phyloP scores from a whole-genome alignment of 225 moss, liverwort and hornwort species.

The Polytrichum commune region DNA sequence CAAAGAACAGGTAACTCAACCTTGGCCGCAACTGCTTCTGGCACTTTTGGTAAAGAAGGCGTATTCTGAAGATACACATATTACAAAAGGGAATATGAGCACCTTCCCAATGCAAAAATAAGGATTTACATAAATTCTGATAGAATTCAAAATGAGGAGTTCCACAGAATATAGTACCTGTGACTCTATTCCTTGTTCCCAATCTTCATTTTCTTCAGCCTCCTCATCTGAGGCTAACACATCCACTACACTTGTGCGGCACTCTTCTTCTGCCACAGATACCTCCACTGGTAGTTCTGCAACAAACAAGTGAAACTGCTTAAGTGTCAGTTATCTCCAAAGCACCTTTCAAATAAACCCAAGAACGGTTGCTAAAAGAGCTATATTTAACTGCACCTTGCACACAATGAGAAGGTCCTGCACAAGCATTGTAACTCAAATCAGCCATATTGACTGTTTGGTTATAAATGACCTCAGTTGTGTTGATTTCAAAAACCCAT shows the following conservation, averaged over 20 bases:
- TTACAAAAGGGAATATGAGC: background rate
- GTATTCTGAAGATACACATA: constrained; percentile 48
- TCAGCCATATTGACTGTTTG: too few relatives aligned
- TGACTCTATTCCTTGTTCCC: constrained; percentile 40
- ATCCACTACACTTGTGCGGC: constrained; percentile 43
- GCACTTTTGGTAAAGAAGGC: constrained; percentile 51
- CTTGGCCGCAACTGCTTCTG: constrained; percentile 60
- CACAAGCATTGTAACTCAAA: too few relatives aligned
- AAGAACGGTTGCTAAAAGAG: too few relatives aligned
- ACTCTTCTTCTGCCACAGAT: constrained; percentile 43
- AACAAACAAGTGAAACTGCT: background rate
- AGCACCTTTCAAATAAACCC: too few relatives aligned
- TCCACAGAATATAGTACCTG: constrained; percentile 26
- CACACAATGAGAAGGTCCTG: too few relatives aligned
- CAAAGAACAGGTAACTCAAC: constrained; percentile 88
- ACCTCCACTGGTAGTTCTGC: constrained; percentile 49
- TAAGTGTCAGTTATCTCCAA: too few relatives aligned
- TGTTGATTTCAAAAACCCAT: too few relatives aligned
- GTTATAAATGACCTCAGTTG: too few relatives aligned
- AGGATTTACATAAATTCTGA: background rate
- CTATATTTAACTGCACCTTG: too few relatives aligned
- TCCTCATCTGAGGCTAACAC: constrained; percentile 50
- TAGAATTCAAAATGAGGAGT: background rate
- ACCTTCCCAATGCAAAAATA: background rate
- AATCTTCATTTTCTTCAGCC: constrained; percentile 40